Evolutionary conservation across 2,329 filamentous ascomycete species (phyloP), one percentile per base, ranked within the genome.

Genomic region (Pseudogymnoascus sp.): DNA sequence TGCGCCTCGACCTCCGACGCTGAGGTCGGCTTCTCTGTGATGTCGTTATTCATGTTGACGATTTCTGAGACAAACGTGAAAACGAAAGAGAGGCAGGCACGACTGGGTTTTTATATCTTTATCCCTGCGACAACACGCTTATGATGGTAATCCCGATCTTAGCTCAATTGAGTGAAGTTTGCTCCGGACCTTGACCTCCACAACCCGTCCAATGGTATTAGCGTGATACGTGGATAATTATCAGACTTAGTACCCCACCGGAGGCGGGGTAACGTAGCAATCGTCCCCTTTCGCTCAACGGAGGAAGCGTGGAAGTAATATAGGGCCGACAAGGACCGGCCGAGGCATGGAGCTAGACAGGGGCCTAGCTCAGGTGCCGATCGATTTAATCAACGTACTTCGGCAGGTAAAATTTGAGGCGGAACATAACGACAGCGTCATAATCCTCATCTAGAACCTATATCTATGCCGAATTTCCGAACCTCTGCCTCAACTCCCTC

Each of bases 101-200:
- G 66, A 68, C 69, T 66, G 69, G 71, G 72, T 61, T 70, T 70
- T 71, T 68, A 69, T 70, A 69, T 69, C 69, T 74, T 74, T 72
- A 73, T 74, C 69, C 67, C 62, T 68, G 69, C 65, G 67, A 70
- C 65, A 67, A 65, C 37, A 41, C n/a, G n/a, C 37, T 41, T n/a
- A n/a, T 41, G 37, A 16, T 10, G 60, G 65, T 67, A 67, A 66
- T 65, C 62, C 65, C 39, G 67, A 67, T 63, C 67, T 70, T 69
- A 68, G 7, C 70, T 70, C 54, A 65, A 71, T 71, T 70, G 37
- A 41, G 37, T 41, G 37, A 41, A 41, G 37, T n/a, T 39, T 41
- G 37, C 37, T 69, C 68, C 69, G 67, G 68, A 69, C 68, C 65
- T 66, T 67, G 67, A 67, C 70, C 69, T 71, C 28, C 28, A 31